These are phyloP conservation scores for Fusarium buharicum DNA, from an alignment of 2,329 filamentous ascomycete species.

Conservation along the genomic window DNA sequence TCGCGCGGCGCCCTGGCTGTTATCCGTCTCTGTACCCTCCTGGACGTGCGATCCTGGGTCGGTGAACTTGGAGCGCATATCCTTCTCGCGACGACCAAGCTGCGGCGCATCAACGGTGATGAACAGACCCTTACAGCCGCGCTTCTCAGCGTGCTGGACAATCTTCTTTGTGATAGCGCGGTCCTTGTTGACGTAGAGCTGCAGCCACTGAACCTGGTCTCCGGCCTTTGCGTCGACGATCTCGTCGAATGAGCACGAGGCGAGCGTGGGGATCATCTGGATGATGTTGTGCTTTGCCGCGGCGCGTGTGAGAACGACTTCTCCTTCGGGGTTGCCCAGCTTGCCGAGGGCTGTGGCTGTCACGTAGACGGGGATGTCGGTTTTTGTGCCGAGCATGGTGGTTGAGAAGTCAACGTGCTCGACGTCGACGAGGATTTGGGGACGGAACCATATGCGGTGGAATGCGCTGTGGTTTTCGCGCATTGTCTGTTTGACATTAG, in stretches of 20 bases:
- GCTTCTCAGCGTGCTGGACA: slow-evolving; percentile 87
- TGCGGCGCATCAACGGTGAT: slow-evolving; percentile 98
- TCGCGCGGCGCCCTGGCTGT: slow-evolving; percentile 88
- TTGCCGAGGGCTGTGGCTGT: slow-evolving; percentile 96
- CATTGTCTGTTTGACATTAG: slow-evolving; percentile 71
- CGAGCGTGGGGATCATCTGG: slow-evolving; percentile 98
- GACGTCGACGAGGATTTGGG: slow-evolving; percentile 88
- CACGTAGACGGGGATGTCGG: slow-evolving; percentile 91
- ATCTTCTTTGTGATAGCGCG: slow-evolving; percentile 89
- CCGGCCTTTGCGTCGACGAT: slow-evolving; percentile 85
- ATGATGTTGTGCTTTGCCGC: slow-evolving; percentile 88
- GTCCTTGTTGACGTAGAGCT: slow-evolving; percentile 98
- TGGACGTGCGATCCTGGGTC: slow-evolving; percentile 88
- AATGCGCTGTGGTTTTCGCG: slow-evolving; percentile 95
- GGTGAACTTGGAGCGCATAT: slow-evolving; percentile 93
- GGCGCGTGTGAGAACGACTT: slow-evolving; percentile 88
- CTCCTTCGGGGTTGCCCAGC: slow-evolving; percentile 91
- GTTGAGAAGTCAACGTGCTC: slow-evolving; percentile 87
- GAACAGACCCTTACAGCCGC: slow-evolving; percentile 95
- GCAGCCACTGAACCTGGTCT: slow-evolving; percentile 93
- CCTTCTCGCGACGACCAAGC: slow-evolving; percentile 93
- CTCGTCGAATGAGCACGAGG: slow-evolving; percentile 97
- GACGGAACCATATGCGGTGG: slow-evolving; percentile 97
- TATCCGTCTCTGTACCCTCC: slow-evolving; percentile 78
- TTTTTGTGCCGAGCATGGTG: slow-evolving; percentile 91